These are phyloP conservation scores for Alternaria novae-zelandiae DNA, from an alignment of 2,329 filamentous ascomycete species.

Conservation along the genomic window DNA sequence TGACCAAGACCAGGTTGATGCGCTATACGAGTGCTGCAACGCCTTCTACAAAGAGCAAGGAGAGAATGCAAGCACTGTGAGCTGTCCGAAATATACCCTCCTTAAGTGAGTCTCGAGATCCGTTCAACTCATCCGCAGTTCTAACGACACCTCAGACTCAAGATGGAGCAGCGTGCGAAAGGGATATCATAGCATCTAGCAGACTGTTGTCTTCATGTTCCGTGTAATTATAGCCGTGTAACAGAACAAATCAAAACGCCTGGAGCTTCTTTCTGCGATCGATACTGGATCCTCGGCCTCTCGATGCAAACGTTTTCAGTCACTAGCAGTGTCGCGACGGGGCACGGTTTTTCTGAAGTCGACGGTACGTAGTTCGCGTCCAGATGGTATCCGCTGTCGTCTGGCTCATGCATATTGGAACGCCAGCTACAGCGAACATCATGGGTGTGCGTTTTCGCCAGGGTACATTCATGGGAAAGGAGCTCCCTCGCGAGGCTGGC, in stretches of 20 bases:
- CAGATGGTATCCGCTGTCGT: background rate
- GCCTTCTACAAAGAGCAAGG: slow-evolving; percentile 83
- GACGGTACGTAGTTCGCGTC: background rate
- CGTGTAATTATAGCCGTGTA: background rate
- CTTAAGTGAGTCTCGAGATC: slow-evolving; percentile 57
- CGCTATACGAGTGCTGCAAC: slow-evolving; percentile 92
- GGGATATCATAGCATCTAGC: slow-evolving; percentile 20
- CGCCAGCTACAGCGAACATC: background rate
- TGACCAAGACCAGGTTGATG: slow-evolving; percentile 68
- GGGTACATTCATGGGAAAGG: background rate
- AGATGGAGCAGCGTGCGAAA: slow-evolving; percentile 77
- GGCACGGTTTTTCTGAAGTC: background rate
- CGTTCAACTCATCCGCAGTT: background rate
- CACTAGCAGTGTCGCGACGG: background rate
- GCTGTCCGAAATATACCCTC: slow-evolving; percentile 83
- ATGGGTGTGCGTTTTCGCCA: background rate
- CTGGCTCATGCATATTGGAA: background rate
- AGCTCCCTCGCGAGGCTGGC: background rate
- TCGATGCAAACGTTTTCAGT: background rate
- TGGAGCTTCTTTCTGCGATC: background rate
- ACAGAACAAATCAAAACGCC: background rate
- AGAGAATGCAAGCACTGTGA: slow-evolving; percentile 75
- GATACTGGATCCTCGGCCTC: background rate
- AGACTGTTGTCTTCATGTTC: background rate
- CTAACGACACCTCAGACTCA: slow-evolving; percentile 60